Evolutionary conservation across 2,329 filamentous ascomycete genomes (phyloP), one percentile per base, ranked within the genome.

Genomic region (Xylaria sp.): DNA sequence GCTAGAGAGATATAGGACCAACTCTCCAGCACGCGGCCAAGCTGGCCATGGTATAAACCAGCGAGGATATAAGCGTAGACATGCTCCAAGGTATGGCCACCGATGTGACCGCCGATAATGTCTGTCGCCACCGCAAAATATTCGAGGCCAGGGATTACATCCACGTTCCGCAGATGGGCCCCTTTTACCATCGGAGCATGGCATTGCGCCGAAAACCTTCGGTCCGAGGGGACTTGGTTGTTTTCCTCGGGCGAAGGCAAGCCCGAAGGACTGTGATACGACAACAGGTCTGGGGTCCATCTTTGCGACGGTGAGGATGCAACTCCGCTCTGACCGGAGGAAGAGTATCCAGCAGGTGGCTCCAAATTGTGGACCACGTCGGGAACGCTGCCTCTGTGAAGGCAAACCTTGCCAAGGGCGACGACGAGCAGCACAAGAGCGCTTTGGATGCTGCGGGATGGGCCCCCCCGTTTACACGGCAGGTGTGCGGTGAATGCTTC

Each of bases 61-160:
- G 91, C 91, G 43, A 97, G 80, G 19, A 97, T 84, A 63, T 87
- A 86, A 7, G 89, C 90, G 70, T 96, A 92, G 4, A 95, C 90
- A 67, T 94, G 89, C 60, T 89, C 87, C 54, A 97, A 78, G 40
- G 90, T 89, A 57, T 88, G 90, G 1, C 89, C 89, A 9, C 90
- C 92, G 34, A 86, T 80, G 46, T 94, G 86, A 53, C 89, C 89
- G 4, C 92, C 92, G 16, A 97, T 76, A 37, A 97, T 96, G 57
- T 94, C 89, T 1, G 88, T 88, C 2, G 92, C 93, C 57, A 90
- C 87, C 1, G 90, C 89, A 69, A 92, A 97, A 69, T 97, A 97
- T 24, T 92, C 89, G 53, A 97, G 76, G 0, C 94, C 94, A 0
- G 94, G 93, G 56, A 97, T 89, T 6, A 89, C 82, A 65, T 97